Percentiles rank a stretch among this genome's conserved stretches.
phyloP scores from a whole-genome alignment of 1,139 yeast species.

The Lodderomyces orthopsilosis region DNA sequence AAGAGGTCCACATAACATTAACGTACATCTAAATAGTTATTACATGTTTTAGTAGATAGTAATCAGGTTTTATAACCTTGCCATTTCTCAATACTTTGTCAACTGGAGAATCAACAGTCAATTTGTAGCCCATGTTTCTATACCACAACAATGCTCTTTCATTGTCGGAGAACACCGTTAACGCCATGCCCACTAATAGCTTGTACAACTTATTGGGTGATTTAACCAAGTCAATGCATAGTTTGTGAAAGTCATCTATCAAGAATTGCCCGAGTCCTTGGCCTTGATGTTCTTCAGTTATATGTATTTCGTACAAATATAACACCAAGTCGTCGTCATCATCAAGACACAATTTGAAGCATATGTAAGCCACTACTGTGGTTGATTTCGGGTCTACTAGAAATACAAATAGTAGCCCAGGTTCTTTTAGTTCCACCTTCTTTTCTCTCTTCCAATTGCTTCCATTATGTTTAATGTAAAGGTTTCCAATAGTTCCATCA shows the following conservation, averaged over 20 bases:
- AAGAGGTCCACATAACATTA: no score
- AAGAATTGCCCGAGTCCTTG: conserved; percentile 33
- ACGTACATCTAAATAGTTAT: background rate
- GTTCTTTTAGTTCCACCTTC: conserved; percentile 43
- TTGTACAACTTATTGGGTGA: conserved; percentile 8
- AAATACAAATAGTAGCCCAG: conserved; percentile 41
- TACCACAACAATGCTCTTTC: conserved; percentile 34
- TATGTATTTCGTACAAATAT: conserved; percentile 57
- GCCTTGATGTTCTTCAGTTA: conserved; percentile 28
- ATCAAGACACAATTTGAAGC: conserved; percentile 38
- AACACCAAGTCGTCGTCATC: conserved; percentile 31
- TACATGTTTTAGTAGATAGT: conserved; percentile 23
- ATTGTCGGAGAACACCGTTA: conserved; percentile 55
- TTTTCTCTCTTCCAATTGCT: conserved; percentile 44
- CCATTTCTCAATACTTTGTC: conserved; percentile 41
- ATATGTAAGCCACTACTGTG: conserved; percentile 40
- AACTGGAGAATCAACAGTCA: conserved; percentile 41
- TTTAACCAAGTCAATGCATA: conserved; percentile 19
- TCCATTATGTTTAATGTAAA: conserved; percentile 33
- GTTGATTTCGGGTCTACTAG: conserved; percentile 14
- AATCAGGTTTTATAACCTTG: conserved; percentile 38
- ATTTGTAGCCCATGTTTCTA: conserved; percentile 32
- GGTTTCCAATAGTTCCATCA: conserved; percentile 29
- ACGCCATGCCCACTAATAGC: conserved; percentile 29
- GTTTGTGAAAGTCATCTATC: conserved; percentile 27